Evolutionary conservation across 225 moss, liverwort and hornwort species (phyloP), one percentile per base, ranked within the genome.

Genomic region (Marchantia paleacea): DNA sequence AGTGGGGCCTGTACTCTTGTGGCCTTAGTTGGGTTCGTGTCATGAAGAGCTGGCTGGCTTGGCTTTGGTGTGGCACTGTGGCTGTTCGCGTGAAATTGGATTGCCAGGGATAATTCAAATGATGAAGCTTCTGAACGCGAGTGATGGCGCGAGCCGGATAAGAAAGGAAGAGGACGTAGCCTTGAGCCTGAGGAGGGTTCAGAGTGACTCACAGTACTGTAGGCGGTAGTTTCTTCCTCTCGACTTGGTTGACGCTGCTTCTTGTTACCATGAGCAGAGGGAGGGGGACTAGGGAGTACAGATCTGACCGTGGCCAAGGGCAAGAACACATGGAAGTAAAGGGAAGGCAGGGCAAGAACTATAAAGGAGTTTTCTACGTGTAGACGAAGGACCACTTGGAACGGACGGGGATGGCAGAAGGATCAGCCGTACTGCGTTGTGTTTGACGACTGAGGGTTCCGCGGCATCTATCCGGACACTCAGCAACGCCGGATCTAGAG

Each of bases 31-130:
- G 68, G 68, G 68, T 3, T 68, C 31, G n/a, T 68, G 30, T 68
- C 68, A 68, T 68, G 68, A 68, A 16, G 68, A 30, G 68, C 68
- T 68, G 68, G 68, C 68, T 68, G 68, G 68, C 30, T 68, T 29
- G 30, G 68, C 57, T 57, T 19, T 39, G 39, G 39, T 39, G 39
- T 5, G 39, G 39, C 39, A 39, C 39, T 25, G 22, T 63, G 63
- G 63, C 63, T 63, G 63, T 63, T 63, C n/a, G 63, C 16, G 24
- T 63, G 68, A 39, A 68, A 68, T 26, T 30, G 68, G 68, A 68
- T 39, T 68, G 68, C 29, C 29, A 29, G 31, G 18, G n/a, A 63
- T 63, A 4, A 63, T 68, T 68, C 68, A 68, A 68, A 68, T 68
- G 29, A 68, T 68, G 30, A 68, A 39, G 1, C 30, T 68, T 39